Evolutionary conservation across 495 filamentous ascomycete genomes (phyloP).

Genomic region (Penicillium bialowiezense): DNA sequence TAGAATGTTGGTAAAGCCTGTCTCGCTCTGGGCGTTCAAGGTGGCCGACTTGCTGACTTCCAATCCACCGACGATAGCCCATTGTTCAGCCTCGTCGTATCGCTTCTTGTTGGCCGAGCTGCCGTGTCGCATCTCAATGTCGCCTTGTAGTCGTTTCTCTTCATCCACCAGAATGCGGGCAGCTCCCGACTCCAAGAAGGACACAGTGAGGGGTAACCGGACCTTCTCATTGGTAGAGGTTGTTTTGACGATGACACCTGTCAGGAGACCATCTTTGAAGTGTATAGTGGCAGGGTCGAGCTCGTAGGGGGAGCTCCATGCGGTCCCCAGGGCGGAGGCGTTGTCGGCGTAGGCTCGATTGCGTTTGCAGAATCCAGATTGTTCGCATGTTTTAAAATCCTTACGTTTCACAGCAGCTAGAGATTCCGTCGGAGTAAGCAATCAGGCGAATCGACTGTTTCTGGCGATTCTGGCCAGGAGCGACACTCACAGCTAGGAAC

Average conservation of each 20-base stretch:
- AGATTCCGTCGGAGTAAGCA: not conserved
- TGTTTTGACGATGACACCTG: constrained; percentile 75
- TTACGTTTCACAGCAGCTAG: constrained; percentile 86
- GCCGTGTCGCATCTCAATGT: constrained; percentile 80
- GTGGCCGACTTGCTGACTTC: constrained; percentile 65
- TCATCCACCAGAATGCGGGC: constrained; percentile 88
- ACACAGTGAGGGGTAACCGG: constrained; percentile 76
- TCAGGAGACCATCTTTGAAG: constrained; percentile 76
- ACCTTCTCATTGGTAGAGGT: constrained; percentile 63
- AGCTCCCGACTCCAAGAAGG: constrained; percentile 83
- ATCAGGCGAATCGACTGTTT: not conserved
- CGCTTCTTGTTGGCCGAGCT: constrained; percentile 86
- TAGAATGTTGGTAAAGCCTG: constrained; percentile 66
- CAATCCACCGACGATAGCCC: constrained; percentile 79
- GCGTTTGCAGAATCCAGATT: constrained; percentile 94
- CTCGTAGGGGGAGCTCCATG: constrained; percentile 80
- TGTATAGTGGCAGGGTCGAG: constrained; percentile 67
- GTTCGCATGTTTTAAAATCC: constrained; percentile 91
- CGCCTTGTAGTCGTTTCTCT: constrained; percentile 80
- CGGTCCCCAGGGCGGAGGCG: constrained; percentile 56
- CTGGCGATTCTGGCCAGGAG: not conserved
- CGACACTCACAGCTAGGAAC: constrained; percentile 35
- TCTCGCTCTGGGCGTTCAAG: constrained; percentile 52
- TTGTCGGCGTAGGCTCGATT: constrained; percentile 87
- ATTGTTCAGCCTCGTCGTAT: constrained; percentile 87